Conservation (phyloP, 805 yeast genomes). For the Nakazawaea ishiwadae region DNA sequence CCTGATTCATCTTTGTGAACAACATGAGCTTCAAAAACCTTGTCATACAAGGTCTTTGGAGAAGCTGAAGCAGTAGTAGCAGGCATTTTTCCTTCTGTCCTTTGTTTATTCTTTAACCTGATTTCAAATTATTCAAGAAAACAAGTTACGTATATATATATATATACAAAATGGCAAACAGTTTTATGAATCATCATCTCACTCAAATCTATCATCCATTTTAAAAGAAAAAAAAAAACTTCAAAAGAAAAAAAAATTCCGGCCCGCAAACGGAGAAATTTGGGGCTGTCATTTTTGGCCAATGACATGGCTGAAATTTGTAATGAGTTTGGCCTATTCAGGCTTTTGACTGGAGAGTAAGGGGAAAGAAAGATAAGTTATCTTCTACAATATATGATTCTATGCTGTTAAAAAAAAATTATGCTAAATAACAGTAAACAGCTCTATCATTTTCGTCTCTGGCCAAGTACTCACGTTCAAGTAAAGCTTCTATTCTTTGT, state of each 20-base stretch:
- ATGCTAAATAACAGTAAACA: constrained; percentile 64
- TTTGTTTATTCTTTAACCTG: no score
- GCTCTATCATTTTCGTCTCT: constrained; percentile 60
- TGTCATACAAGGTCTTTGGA: constrained; percentile 86
- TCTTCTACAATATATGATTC: no score
- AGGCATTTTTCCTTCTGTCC: constrained; percentile 22
- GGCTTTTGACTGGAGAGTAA: background rate
- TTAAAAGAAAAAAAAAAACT: no score
- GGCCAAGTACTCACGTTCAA: constrained; percentile 78
- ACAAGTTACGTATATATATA: background rate
- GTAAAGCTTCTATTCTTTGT: constrained; percentile 64
- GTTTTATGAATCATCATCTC: background rate
- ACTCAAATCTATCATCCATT: no score
- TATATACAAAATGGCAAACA: background rate
- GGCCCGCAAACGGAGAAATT: constrained; percentile 5
- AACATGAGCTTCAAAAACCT: constrained; percentile 91
- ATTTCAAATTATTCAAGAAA: no score
- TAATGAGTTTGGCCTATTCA: constrained; percentile 2
- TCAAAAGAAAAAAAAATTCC: no score
- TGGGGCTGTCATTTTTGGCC: constrained; percentile 5
- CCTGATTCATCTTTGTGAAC: constrained; percentile 89
- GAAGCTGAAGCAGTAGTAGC: constrained; percentile 26
- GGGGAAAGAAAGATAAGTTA: background rate
- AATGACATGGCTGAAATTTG: constrained; percentile 6
- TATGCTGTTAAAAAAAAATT: no score